Conservation (phyloP, 345 rosid genomes). For the Gossypium mustelinum region DNA sequence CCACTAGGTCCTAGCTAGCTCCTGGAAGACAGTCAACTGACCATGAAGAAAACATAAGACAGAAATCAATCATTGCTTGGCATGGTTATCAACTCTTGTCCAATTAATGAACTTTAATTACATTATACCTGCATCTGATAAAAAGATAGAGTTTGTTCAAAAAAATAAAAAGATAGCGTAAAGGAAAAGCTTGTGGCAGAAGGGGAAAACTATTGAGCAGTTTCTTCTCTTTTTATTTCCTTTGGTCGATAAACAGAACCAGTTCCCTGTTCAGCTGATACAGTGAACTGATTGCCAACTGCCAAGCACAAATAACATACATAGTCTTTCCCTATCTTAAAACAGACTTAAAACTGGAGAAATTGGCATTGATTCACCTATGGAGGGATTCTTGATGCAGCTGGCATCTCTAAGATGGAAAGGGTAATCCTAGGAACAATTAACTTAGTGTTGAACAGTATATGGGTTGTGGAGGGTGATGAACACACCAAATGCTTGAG, state of each 20-base stretch:
- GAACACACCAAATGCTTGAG: background rate
- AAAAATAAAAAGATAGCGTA: background rate
- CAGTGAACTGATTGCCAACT: background rate
- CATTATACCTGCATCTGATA: background rate
- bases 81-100: background rate
- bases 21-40: background rate
- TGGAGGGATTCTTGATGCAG: no score
- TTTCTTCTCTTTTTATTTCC: background rate
- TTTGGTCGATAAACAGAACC: background rate
- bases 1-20: background rate
- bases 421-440: background rate
- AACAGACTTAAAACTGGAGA: background rate
- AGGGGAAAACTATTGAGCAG: background rate
- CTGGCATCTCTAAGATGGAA: no score
- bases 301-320: background rate
- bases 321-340: background rate
- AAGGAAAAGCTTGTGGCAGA: background rate
- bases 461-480: background rate
- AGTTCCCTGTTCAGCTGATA: background rate
- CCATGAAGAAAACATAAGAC: background rate
- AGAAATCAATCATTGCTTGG: background rate
- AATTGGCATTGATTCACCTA: no score
- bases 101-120: background rate
- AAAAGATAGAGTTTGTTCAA: background rate
- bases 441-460: background rate